A percentile compares a stretch with the other conserved stretches of the same genome.
phyloP scores from a whole-genome alignment of 345 rosid genomes.

The Citrus reticulata region DNA sequence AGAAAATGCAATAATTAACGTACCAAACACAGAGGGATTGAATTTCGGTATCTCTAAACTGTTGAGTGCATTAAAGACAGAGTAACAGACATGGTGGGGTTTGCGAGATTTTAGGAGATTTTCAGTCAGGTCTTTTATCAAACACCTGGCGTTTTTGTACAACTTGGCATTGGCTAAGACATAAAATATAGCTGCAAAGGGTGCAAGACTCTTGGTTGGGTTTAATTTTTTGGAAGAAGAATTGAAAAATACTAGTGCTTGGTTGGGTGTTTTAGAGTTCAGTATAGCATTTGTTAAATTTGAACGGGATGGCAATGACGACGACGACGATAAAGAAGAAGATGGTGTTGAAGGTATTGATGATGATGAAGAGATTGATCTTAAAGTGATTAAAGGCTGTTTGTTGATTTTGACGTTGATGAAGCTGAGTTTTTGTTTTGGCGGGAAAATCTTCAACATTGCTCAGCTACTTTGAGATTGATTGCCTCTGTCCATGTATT shows the following conservation, averaged over 20 bases:
- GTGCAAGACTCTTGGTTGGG: conserved; percentile 31
- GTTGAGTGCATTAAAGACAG: conserved; percentile 41
- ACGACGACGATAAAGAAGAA: conserved; percentile 9
- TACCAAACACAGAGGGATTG: conserved; percentile 42
- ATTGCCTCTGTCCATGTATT: background rate
- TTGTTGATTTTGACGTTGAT: conserved; percentile 5
- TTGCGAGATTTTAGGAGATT: conserved; percentile 30
- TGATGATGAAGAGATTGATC: conserved; percentile 14
- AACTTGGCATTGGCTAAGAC: conserved; percentile 29
- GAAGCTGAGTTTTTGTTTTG: conserved; percentile 18
- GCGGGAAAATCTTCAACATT: conserved; percentile 46
- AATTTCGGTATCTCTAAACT: conserved; percentile 23
- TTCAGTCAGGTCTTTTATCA: conserved; percentile 57
- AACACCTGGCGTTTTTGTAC: conserved; percentile 50
- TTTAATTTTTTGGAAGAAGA: conserved; percentile 20
- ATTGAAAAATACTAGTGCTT: conserved; percentile 39
- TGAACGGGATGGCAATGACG: conserved; percentile 17
- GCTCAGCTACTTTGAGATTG: background rate
- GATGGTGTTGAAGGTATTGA: conserved; percentile 7
- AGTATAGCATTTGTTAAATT: conserved; percentile 37
- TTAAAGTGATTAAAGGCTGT: conserved; percentile 15
- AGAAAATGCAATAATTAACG: conserved; percentile 47
- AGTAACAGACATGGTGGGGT: conserved; percentile 20
- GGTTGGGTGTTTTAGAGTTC: conserved; percentile 33
- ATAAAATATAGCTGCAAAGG: conserved; percentile 32